A percentile compares a stretch with the other conserved stretches of the same genome.
Evolutionary conservation across 23 red algal species (phyloP).

Genomic region (Agarophyton chilense): DNA sequence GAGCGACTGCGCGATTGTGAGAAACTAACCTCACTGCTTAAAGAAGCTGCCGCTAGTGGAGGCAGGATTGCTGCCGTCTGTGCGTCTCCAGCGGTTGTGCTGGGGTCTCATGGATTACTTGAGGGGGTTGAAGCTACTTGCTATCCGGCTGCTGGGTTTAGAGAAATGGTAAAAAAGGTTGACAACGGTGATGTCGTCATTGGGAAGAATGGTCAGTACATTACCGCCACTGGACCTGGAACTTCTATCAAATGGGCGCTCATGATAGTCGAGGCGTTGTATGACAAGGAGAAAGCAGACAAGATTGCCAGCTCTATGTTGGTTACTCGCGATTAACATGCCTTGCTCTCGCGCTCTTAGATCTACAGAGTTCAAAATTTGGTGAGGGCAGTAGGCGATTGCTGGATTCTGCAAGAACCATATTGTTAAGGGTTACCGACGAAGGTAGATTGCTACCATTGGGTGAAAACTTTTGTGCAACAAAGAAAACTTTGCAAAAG

Average conservation of each 20-base stretch:
- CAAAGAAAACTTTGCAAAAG: too few species aligned
- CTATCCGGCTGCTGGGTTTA: conserved; percentile 84
- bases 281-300: conserved; percentile 73
- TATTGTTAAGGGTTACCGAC: too few species aligned
- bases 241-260: conserved; percentile 90
- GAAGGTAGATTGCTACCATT: too few species aligned
- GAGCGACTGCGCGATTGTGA: conserved; percentile 66
- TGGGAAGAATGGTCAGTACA: conserved; percentile 56
- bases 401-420: too few species aligned
- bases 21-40: conserved; percentile 53
- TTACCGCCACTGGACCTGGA: conserved; percentile 91
- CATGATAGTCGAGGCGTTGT: conserved; percentile 81
- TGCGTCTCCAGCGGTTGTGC: conserved; percentile 90
- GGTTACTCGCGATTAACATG: conserved; percentile 24
- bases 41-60: conserved; percentile 40
- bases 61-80: conserved; percentile 85
- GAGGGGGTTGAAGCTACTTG: conserved; percentile 85
- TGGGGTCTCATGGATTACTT: conserved; percentile 80
- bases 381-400: too few species aligned
- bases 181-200: conserved; percentile 76
- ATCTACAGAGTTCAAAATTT: too few species aligned
- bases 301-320: conserved; percentile 80
- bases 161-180: conserved; percentile 63
- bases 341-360: too few species aligned
- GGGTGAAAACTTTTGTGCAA: too few species aligned